Evolutionary conservation across 169 alveolate genomes (phyloP).

Genomic region (Plasmodium gaboni): DNA sequence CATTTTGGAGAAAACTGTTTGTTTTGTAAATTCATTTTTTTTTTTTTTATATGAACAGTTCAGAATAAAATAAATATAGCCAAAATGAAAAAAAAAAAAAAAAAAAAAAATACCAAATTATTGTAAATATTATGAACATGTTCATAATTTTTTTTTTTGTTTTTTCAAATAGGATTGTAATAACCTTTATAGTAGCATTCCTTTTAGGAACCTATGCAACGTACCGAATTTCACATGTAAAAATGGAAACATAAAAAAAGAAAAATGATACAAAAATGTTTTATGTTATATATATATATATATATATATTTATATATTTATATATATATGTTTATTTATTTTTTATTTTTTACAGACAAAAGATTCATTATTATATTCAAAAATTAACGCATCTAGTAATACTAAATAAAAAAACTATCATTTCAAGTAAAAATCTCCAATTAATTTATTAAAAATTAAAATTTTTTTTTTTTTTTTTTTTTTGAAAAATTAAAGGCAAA

Average conservation of each 20-base stretch:
- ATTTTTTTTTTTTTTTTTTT: slow-evolving; percentile 26
- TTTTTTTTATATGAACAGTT: too few species aligned
- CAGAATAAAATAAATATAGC: too few species aligned
- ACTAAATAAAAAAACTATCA: slow-evolving; percentile 18
- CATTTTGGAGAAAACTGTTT: too few species aligned
- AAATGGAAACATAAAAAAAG: slow-evolving; percentile 6
- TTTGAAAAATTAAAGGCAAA: slow-evolving; percentile 12
- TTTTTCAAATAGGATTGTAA: slow-evolving; percentile 38
- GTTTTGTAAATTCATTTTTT: too few species aligned
- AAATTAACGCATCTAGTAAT: slow-evolving; percentile 50
- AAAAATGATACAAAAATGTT: neutral
- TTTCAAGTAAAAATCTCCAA: too few species aligned
- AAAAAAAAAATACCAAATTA: neutral
- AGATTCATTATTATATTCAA: slow-evolving; percentile 63
- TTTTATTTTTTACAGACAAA: slow-evolving; percentile 34
- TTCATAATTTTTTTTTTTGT: slow-evolving; percentile 1
- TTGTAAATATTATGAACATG: neutral
- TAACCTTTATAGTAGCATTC: slow-evolving; percentile 31
- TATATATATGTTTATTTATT: neutral
- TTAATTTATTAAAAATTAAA: neutral
- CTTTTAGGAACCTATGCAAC: slow-evolving; percentile 55
- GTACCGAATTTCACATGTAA: slow-evolving; percentile 31
- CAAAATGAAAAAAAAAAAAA: neutral
- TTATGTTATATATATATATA: too few species aligned
- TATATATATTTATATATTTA: neutral